Evolutionary conservation across 73 alveolate species (phyloP).

Genomic region (Tetrahymena malaccensis): DNA sequence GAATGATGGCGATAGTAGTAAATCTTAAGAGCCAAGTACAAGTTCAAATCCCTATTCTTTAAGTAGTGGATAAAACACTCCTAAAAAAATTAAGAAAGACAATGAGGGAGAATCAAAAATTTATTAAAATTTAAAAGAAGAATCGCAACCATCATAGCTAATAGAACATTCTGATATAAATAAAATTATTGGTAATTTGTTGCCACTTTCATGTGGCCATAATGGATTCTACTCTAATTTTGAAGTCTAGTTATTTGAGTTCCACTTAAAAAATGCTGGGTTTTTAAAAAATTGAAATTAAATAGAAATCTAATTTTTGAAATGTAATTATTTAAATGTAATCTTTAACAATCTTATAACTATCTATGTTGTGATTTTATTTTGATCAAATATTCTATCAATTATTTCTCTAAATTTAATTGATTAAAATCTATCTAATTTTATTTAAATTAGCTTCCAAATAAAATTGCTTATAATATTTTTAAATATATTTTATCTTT

Average conservation of each 20-base stretch:
- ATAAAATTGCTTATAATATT: no score
- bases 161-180: not conserved
- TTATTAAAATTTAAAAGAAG: not conserved
- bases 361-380: no score
- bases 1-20: not conserved
- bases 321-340: not conserved
- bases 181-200: constrained; percentile 4
- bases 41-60: not conserved
- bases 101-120: not conserved
- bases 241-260: constrained; percentile 31
- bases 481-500: no score
- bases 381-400: no score
- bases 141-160: not conserved
- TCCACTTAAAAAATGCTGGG: constrained; percentile 39
- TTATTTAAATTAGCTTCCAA: no score
- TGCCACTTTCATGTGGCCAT: constrained; percentile 49
- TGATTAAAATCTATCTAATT: no score
- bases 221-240: constrained; percentile 21
- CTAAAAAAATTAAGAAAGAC: not conserved
- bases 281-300: constrained; percentile 13
- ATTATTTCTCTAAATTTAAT: no score
- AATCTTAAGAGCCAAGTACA: not conserved
- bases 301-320: not conserved
- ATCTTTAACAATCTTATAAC: no score
- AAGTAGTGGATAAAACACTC: not conserved